phyloP scores from a whole-genome alignment of 306 rosid species.

The Arachis stenosperma region DNA sequence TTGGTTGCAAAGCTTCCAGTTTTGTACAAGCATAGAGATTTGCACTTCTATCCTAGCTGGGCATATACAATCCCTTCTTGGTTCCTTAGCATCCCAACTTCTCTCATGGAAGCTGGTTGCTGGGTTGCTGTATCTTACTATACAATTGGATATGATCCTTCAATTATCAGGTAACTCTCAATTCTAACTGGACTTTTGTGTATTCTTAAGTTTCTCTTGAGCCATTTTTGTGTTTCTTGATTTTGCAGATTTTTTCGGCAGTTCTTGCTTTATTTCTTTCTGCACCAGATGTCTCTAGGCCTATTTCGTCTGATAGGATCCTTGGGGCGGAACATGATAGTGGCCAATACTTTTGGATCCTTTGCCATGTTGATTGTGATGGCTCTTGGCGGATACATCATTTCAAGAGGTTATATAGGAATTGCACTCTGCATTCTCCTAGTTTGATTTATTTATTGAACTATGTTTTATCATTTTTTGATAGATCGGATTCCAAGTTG shows the following conservation, averaged over 20 bases:
- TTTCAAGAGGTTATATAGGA: slow-evolving; percentile 72
- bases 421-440: slow-evolving; percentile 33
- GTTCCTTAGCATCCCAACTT: slow-evolving; percentile 81
- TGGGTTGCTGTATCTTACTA: slow-evolving; percentile 95
- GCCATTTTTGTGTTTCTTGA: slow-evolving; percentile 34
- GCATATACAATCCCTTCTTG: slow-evolving; percentile 92
- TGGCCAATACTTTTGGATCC: slow-evolving; percentile 96
- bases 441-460: slow-evolving; percentile 11
- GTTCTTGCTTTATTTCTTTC: slow-evolving; percentile 77
- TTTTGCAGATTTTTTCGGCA: slow-evolving; percentile 79
- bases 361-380: slow-evolving; percentile 98
- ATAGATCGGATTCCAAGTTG: slow-evolving; percentile 83
- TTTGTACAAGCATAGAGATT: slow-evolving; percentile 96
- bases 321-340: slow-evolving; percentile 96
- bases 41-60: slow-evolving; percentile 98
- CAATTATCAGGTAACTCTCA: slow-evolving; percentile 67
- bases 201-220: slow-evolving; percentile 36
- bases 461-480: slow-evolving; percentile 39
- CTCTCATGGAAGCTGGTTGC: slow-evolving; percentile 89
- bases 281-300: slow-evolving; percentile 96
- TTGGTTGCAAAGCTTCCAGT: slow-evolving; percentile 97
- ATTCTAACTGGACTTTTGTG: slow-evolving; percentile 1
- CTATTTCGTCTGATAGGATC: slow-evolving; percentile 98
- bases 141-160: slow-evolving; percentile 91
- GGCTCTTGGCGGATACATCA: slow-evolving; percentile 95